These are phyloP conservation scores for Effrenium voratum DNA, from an alignment of 73 alveolate species.

Conservation along the genomic window DNA sequence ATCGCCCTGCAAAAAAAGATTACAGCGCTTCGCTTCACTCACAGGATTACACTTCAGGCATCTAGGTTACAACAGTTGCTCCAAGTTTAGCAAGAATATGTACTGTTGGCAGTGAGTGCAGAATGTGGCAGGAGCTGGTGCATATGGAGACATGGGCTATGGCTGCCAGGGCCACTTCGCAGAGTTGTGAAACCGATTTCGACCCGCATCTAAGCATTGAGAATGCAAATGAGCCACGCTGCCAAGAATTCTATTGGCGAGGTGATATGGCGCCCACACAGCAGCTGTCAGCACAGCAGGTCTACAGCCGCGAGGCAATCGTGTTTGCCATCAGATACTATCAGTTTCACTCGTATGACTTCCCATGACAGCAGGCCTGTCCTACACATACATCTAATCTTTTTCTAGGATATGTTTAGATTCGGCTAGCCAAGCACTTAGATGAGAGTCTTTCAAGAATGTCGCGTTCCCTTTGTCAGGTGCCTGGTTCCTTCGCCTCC, in stretches of 20 bases:
- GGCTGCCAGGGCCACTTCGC: background rate
- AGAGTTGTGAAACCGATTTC: background rate
- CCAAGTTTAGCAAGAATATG: background rate
- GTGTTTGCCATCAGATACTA: no score
- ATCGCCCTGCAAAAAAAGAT: no score
- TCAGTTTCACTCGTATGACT: no score
- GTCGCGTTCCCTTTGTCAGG: no score
- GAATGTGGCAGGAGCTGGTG: background rate
- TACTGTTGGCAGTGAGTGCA: background rate
- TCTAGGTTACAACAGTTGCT: background rate
- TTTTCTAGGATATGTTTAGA: no score
- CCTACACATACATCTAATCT: no score
- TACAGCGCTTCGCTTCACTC: no score
- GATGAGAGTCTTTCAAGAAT: no score
- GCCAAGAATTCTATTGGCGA: background rate
- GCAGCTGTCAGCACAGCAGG: slow-evolving; percentile 77
- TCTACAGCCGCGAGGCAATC: slow-evolving; percentile 54
- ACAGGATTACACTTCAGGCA: no score
- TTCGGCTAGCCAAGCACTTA: no score
- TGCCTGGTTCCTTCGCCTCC: slow-evolving; percentile 44
- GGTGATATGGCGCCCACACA: slow-evolving; percentile 39
- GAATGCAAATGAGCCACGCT: background rate
- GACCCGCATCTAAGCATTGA: background rate
- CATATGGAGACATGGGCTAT: slow-evolving; percentile 38
- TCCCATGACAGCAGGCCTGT: no score